Conservation (phyloP, 2,329 filamentous ascomycete genomes). For the Scleromitrula shiraiana region DNA sequence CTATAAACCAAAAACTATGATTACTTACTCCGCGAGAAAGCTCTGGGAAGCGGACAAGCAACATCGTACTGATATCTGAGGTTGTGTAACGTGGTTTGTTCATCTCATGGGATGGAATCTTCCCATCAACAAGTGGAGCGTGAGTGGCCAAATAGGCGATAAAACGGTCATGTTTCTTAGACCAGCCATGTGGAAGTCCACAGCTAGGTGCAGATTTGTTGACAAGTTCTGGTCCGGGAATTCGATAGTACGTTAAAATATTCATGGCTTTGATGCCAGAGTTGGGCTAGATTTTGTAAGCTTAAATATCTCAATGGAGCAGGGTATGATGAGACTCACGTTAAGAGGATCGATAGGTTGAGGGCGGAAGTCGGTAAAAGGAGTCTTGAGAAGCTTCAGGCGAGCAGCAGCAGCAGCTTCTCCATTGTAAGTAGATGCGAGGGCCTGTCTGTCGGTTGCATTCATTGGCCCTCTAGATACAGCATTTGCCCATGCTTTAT, state of each 20-base stretch:
- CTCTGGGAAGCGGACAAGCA: constrained; percentile 3
- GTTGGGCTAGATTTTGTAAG: not conserved
- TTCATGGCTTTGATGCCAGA: not conserved
- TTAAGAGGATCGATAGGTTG: not conserved
- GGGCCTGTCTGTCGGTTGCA: not conserved
- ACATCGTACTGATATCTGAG: not conserved
- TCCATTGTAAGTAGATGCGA: constrained; percentile 1
- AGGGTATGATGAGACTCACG: not conserved
- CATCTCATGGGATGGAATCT: constrained; percentile 5
- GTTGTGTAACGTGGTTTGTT: not conserved
- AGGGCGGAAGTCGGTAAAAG: not conserved
- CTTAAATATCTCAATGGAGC: not conserved
- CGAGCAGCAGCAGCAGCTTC: constrained; percentile 2
- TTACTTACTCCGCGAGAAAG: not conserved
- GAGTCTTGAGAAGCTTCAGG: constrained; percentile 1
- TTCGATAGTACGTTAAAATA: constrained; percentile 1
- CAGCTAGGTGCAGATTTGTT: constrained; percentile 8
- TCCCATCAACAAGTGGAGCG: constrained; percentile 5
- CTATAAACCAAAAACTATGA: not conserved
- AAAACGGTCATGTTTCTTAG: constrained; percentile 8
- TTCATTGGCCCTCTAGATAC: not conserved
- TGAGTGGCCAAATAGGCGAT: constrained; percentile 10
- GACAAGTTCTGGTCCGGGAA: constrained; percentile 7
- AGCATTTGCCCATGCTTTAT: not conserved
- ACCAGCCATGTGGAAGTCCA: constrained; percentile 6